Conservation (phyloP, 495 filamentous ascomycete genomes). For the Penicillium fimorum region DNA sequence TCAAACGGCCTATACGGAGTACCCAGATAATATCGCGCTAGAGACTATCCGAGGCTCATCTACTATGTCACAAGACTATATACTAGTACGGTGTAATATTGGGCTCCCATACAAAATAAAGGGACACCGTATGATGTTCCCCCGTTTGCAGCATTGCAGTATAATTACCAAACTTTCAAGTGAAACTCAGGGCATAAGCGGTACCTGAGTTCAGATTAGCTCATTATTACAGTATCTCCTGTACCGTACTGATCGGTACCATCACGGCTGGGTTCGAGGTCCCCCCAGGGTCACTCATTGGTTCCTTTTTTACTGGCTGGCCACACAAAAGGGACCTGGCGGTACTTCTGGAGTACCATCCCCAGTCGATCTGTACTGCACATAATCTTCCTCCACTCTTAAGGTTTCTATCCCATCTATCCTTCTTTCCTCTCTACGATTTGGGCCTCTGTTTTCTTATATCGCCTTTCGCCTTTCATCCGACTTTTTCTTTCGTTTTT, state of each 20-base stretch:
- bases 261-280: background rate
- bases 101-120: background rate
- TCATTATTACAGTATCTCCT: slow-evolving; percentile 12
- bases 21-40: background rate
- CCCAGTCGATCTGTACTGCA: slow-evolving; percentile 23
- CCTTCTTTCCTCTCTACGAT: slow-evolving; percentile 23
- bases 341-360: slow-evolving; percentile 18
- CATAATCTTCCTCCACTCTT: slow-evolving; percentile 31
- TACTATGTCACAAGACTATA: slow-evolving; percentile 2
- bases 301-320: slow-evolving; percentile 16
- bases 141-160: slow-evolving; percentile 23
- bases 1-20: background rate
- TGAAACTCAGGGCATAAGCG: background rate
- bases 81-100: background rate
- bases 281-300: slow-evolving; percentile 14
- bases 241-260: slow-evolving; percentile 19
- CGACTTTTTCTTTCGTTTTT: slow-evolving; percentile 10
- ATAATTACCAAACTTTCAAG: slow-evolving; percentile 17
- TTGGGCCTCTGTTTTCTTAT: slow-evolving; percentile 14
- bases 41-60: slow-evolving; percentile 5
- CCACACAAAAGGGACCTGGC: slow-evolving; percentile 29
- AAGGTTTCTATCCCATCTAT: slow-evolving; percentile 24
- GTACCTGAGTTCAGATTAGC: slow-evolving; percentile 12
- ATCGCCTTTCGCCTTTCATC: slow-evolving; percentile 9
- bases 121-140: slow-evolving; percentile 11